A percentile compares a stretch with the other conserved stretches of the same genome.
Conservation (phyloP, 1,139 yeast species). For the Pichia sp. region DNA sequence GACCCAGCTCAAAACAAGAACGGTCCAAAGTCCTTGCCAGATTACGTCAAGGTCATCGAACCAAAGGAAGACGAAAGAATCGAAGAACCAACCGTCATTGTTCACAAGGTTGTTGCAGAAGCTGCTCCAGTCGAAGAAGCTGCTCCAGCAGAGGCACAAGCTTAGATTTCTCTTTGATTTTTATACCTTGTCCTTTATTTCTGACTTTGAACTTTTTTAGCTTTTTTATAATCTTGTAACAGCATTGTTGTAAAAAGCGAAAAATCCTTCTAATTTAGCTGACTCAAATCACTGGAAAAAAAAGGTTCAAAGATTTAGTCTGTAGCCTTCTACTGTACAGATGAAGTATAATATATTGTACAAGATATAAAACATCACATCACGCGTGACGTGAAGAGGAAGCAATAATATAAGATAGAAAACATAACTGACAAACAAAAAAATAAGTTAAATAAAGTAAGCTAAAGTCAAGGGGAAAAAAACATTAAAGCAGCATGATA, state of each 20-base stretch:
- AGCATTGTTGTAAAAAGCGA: background rate
- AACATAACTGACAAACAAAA: background rate
- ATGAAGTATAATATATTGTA: background rate
- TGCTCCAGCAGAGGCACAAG: background rate
- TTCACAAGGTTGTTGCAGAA: conserved; percentile 43
- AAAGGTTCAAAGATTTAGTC: no score
- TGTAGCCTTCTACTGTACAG: no score
- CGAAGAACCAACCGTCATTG: conserved; percentile 80
- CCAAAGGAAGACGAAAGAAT: conserved; percentile 95
- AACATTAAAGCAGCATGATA: no score
- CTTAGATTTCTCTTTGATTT: conserved; percentile 1
- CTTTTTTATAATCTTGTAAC: background rate
- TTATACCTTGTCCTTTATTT: background rate
- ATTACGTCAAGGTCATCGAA: conserved; percentile 88
- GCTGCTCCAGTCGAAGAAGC: conserved; percentile 20
- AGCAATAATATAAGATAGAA: background rate
- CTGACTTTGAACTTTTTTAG: background rate
- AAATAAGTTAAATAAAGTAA: background rate
- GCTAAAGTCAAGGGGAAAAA: background rate
- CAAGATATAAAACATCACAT: no score
- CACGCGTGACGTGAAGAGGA: background rate
- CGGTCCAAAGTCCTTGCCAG: conserved; percentile 95
- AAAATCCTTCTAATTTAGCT: no score
- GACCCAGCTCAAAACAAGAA: conserved; percentile 89
- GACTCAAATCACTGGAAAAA: no score